Evolutionary conservation across 371 early-diverging fungal species (phyloP), one percentile per base, ranked within the genome.

Genomic region (Batkoa obscura): DNA sequence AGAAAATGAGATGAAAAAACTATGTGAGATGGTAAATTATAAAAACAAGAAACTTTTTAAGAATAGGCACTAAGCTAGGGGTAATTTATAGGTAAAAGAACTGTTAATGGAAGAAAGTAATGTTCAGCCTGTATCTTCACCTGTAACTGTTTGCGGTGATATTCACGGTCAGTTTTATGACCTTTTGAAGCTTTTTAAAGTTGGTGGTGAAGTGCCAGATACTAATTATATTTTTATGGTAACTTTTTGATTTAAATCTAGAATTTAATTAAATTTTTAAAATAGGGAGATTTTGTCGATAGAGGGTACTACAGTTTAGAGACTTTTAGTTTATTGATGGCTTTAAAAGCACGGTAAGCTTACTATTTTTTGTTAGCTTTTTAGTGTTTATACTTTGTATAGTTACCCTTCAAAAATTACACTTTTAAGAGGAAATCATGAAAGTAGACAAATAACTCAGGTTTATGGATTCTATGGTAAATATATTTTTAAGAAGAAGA

Each of bases 91-190:
- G 86, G 92, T 92, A 58, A 91, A 90, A 66, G 92, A 90, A 64
- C 75, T 90, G 46, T 71, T 93, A 58, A 80, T 90, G 74, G 92
- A 92, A 62, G 96, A 95, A 66, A 88, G 88, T 36, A 95, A 95
- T 66, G 86, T 95, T 48, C 96, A 95, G 62, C 91, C 91, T 30
- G 92, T 95, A 12, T 75, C 78, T 59, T 72, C 89, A 30, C 98
- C 98, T 8, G 94, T 98, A 32, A 98, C 97, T 12, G 84, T 98
- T 50, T 95, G 94, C 70, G 93, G 98, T 62, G 92, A 97, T 69
- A 92, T 97, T 60, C 98, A 97, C 64, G 98, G 99, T 23, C 99
- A 99, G 68, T 98, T 98, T 68, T 94, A 90, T 65, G 99, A 99
- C 71, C 73, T 94, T 63, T 72, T 97, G 69, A 94, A 98, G 70